Base-by-base conservation (phyloP, 2,329 filamentous ascomycete species). In the Proliferodiscus dingleyae region DNA sequence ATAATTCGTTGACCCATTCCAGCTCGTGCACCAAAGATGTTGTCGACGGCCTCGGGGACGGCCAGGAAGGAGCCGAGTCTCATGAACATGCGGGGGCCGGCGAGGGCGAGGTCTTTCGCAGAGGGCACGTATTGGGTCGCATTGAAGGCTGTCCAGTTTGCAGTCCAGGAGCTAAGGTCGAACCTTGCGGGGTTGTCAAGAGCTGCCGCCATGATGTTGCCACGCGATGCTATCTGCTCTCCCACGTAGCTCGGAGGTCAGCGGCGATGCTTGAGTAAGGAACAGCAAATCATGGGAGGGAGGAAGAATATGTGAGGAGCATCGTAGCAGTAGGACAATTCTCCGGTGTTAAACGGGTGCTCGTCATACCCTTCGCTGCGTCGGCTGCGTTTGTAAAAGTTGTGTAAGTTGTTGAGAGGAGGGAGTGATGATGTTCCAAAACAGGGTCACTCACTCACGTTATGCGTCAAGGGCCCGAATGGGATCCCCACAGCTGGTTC, bases 81-180 rank as follows among this genome's bases (percentile, higher is more conserved):
- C 65, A 77, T 81, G 24, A 87, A 74, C 61, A 89, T 80, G 47
- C 85, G 75, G 40, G 85, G 85, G 3, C 85, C 77, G 15, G 79
- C 83, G 64, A 80, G 73, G 52, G 87, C 73, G 38, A 90, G 68
- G 58, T 88, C 83, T 62, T 79, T 80, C 15, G 86, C 67, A 9
- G 81, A 81, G 2, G 84, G 83, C 37, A 77, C 71, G 64, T 78
- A 75, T 54, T 74, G 73, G 34, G 78, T 75, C 49, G 78, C 68
- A 64, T 81, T 80, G 21, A 62, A 51, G 15, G 49, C 50, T 49
- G 76, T 71, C 47, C 69, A 69, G 50, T 72, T 70, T 4, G 73
- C 73, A 11, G 41, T 30, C 77, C 78, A 81, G 45, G 68, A 64
- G 16, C 75, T 74, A n/a, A n/a, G n/a, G n/a, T n/a, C n/a, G n/a